These are phyloP conservation scores for Phoma sp. DNA, from an alignment of 2,329 filamentous ascomycete genomes.

Conservation along the genomic window DNA sequence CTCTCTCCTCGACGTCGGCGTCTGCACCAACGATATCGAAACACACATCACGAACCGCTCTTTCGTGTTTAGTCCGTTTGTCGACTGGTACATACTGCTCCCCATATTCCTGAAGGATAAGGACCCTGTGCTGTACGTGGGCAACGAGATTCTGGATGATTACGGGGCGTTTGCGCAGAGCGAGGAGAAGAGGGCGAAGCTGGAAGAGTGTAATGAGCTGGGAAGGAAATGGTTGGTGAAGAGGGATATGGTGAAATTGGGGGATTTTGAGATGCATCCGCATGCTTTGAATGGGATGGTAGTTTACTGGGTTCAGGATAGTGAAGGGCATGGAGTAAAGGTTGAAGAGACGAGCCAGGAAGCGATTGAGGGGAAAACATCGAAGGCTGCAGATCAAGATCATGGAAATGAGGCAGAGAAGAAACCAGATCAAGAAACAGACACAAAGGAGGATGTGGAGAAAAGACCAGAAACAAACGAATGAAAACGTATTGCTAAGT, in stretches of 20 bases:
- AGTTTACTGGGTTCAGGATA: constrained; percentile 30
- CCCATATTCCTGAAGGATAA: constrained; percentile 37
- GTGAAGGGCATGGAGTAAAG: not conserved
- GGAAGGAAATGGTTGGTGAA: constrained; percentile 33
- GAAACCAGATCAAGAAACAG: not conserved
- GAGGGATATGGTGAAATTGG: constrained; percentile 25
- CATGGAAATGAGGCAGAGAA: not conserved
- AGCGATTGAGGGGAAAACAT: not conserved
- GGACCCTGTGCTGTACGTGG: constrained; percentile 44
- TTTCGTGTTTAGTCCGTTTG: constrained; percentile 47
- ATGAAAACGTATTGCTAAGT: not conserved
- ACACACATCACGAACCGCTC: constrained; percentile 25
- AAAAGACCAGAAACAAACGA: not conserved
- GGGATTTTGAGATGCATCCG: constrained; percentile 39
- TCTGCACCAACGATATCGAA: constrained; percentile 23
- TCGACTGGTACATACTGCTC: constrained; percentile 45
- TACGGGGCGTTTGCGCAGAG: constrained; percentile 35
- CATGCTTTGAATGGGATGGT: constrained; percentile 43
- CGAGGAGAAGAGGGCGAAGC: constrained; percentile 29
- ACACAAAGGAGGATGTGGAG: not conserved
- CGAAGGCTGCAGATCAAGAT: not conserved
- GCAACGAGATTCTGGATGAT: constrained; percentile 45
- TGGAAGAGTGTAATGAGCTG: constrained; percentile 37
- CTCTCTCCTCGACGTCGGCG: constrained; percentile 25
- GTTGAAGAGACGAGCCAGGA: not conserved